Evolutionary conservation across 2,329 filamentous ascomycete genomes (phyloP), one percentile per base, ranked within the genome.

Genomic region (Pseudopithomyces chartarum): DNA sequence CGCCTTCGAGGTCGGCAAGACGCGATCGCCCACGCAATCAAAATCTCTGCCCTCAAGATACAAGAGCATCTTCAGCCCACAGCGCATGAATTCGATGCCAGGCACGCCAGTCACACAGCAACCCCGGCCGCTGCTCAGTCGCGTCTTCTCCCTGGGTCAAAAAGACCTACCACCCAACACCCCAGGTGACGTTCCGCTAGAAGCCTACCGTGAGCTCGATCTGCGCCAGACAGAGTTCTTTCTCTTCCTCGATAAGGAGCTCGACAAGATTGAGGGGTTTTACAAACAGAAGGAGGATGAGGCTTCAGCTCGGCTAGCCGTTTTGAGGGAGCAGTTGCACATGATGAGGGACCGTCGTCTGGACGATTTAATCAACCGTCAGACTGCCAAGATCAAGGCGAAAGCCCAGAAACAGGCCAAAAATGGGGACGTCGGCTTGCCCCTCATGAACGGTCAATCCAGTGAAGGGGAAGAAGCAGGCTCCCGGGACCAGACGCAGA

Each of bases 181-280:
- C 11, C 77, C 72, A 29, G 70, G 70, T 50, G 82, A 84, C 62
- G 77, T 83, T 3, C 82, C 84, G 15, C 74, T 85, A 6, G 83
- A 85, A 55, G 80, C 82, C 1, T 81, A 83, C 48, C 83, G 87
- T 40, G 84, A 91, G 38, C 82, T 96, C 3, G 89, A 90, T 43
- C 81, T 87, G 55, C 84, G 87, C 17, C 88, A 96, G 73, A 84
- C 84, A n/a, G 91, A 97, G 13, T 98, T 99, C 71, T 94, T 93
- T 73, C 78, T 81, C 0, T 99, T 95, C 68, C 80, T 99, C 52
- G 91, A 97, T 65, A 80, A 80, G 10, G 90, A 99, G 76, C 80
- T 99, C 13, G 83, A 88, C n/a, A 99, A 98, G 77, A 91, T 99
- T 11, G 93, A 99, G 71, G 78, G 81, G 0, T 99, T 99, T 70